Evolutionary conservation across 495 filamentous ascomycete genomes (phyloP).

Genomic region (Xylaria castorea): DNA sequence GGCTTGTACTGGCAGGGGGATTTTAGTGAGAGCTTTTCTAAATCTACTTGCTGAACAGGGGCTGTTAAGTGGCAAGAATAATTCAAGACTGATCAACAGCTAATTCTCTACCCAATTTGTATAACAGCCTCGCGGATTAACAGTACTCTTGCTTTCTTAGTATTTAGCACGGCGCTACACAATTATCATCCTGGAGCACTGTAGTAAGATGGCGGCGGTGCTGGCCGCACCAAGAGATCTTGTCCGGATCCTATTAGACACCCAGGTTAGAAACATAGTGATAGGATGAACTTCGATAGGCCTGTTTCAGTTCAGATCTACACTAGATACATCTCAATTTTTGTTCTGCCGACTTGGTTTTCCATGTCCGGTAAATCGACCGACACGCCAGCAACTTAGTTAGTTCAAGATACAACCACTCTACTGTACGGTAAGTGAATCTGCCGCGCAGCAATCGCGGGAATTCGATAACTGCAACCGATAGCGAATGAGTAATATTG

Average conservation of each 20-base stretch:
- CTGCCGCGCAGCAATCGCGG: neutral
- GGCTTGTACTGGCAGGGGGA: no score
- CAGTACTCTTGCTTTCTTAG: no score
- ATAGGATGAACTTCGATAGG: slow-evolving; percentile 11
- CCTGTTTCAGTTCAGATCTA: slow-evolving; percentile 14
- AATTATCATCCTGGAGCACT: no score
- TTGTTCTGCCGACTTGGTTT: neutral
- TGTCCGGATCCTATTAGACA: neutral
- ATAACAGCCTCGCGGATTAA: no score
- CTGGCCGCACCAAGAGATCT: slow-evolving; percentile 9
- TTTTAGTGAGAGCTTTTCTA: no score
- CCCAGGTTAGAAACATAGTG: neutral
- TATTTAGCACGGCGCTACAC: no score
- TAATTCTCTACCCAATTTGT: no score
- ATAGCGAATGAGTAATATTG: neutral
- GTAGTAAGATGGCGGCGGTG: slow-evolving; percentile 5
- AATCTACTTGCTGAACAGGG: no score
- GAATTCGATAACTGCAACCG: neutral
- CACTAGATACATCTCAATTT: neutral
- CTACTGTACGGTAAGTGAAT: no score
- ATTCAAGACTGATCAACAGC: no score
- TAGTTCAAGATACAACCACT: neutral
- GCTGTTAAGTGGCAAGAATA: no score
- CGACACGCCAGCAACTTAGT: neutral
- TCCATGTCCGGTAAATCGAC: neutral